Evolutionary conservation across 2,329 filamentous ascomycete genomes (phyloP), one percentile per base, ranked within the genome.

Genomic region (Pseudogymnoascus sp.): DNA sequence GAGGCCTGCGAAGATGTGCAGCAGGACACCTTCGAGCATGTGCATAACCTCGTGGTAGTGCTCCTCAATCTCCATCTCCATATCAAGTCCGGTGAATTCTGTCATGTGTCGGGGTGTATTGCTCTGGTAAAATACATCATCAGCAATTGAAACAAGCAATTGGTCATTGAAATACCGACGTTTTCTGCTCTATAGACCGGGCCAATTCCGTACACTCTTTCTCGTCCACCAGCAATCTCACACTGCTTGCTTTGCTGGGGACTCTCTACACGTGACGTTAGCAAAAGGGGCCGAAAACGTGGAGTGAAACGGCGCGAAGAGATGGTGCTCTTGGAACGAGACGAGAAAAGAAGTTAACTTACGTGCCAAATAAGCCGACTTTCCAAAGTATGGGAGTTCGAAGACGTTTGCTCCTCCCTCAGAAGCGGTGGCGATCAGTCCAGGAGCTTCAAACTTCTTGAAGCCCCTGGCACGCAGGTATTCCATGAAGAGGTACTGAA

Each of bases 341-440:
- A 31, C 5, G 26, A 44, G 21, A 37, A 37, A 7, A 47, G 6
- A n/a, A 17, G 13, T 13, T 47, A 6, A 47, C 41, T 26, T 41
- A 41, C 39, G 17, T 1, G 17, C 90, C 17, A 94, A 80, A 72
- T 80, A 94, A 1, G 91, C 93, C 66, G 88, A 84, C 71, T 88
- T 84, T 67, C 88, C 90, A 74, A 97, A 97, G 77, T 97, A 97
- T 44, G 87, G 86, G 68, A 97, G 80, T 68, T 87, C 82, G 75
- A 99, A 97, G 40, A 97, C 93, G 72, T 93, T 95, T 67, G 86
- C 86, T 66, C 94, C 94, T 13, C 31, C 93, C 77, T 99, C 94
- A 3, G 91, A 94, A 4, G 94, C 89, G 11, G 93, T 89, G 58
- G 88, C 92, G 61, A 96, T 90, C 44, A 99, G 80, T 74, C 92